Base-by-base conservation (phyloP, 345 rosid genomes). In the Physaria fendleri region DNA sequence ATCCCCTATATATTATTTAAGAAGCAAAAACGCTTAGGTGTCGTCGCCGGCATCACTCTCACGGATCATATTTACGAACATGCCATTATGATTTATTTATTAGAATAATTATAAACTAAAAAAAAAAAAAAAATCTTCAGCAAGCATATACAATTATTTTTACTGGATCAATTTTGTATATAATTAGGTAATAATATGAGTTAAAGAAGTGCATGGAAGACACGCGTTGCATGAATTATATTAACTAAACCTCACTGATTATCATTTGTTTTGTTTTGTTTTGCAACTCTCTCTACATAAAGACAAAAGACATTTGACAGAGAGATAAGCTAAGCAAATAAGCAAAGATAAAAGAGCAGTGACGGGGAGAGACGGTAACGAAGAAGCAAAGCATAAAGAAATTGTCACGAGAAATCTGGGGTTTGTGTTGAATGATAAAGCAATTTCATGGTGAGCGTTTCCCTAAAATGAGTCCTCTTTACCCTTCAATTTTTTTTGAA, bases 361-460 rank as follows among this genome's bases (percentile, higher is more conserved):
- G 65, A 62, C 69, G 74, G 74, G 55, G 69, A 62, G 64, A 55
- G 39, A 59, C 59, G 39, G 61, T 58, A 68, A 59, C 41, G 58
- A 56, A 56, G 58, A 56, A 56, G 20, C 43, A 55, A 23, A 28
- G 32, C 15, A 52, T 18, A 44, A 21, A 27, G 40, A 30, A n/a
- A n/a, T n/a, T n/a, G 69, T 70, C 74, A 71, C 74, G 74, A 71
- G 74, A 64, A 64, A 56, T 64, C 65, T 64, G 65, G 53, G 69
- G 69, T 63, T 10, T 28, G 54, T 59, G 38, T 69, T 62, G 39
- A 69, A 69, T 46, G 18, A 6, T 10, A 43, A 37, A 33, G 20
- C 41, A 23, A n/a, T 18, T 34, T 22, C 12, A 22, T 41, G 40
- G 58, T 63, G 30, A 59, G 29, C 56, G 49, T 56, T 56, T 35